Percentiles rank a stretch among this genome's conserved stretches.
phyloP scores from a whole-genome alignment of 164 flowering plant species.

The Tetrastigma voinierianum region DNA sequence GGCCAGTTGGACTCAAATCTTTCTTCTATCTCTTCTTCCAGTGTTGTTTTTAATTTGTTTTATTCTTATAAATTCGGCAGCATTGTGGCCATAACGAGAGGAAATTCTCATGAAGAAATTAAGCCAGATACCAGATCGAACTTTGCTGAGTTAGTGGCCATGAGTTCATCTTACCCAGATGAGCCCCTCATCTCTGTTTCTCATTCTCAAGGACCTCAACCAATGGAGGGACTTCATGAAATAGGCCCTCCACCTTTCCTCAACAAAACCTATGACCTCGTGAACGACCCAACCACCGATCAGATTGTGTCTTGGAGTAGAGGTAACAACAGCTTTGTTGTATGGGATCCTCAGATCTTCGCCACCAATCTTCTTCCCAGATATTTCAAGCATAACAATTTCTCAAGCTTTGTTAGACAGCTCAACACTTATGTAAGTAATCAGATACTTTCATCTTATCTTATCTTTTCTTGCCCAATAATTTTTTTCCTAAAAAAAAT shows the following conservation, averaged over 20 bases:
- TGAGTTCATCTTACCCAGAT: slow-evolving; percentile 15
- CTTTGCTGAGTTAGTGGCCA: slow-evolving; percentile 21
- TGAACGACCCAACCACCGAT: slow-evolving; percentile 56
- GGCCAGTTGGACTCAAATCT: no score
- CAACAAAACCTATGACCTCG: slow-evolving; percentile 61
- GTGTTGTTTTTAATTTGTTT: no score
- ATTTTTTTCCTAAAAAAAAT: neutral
- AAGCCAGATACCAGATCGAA: no score
- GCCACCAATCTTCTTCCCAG: slow-evolving; percentile 63
- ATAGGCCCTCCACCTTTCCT: slow-evolving; percentile 51
- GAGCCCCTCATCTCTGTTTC: slow-evolving; percentile 7
- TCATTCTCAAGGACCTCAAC: slow-evolving; percentile 39
- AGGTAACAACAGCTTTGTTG: slow-evolving; percentile 65
- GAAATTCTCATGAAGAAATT: no score
- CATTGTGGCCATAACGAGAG: no score
- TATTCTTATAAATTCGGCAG: no score
- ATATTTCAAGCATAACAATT: slow-evolving; percentile 84
- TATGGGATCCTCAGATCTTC: slow-evolving; percentile 69
- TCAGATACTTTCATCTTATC: neutral
- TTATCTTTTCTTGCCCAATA: neutral
- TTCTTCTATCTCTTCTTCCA: no score
- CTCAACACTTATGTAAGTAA: slow-evolving; percentile 79
- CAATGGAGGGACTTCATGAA: slow-evolving; percentile 54
- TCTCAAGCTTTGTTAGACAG: slow-evolving; percentile 88
- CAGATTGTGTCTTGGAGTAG: slow-evolving; percentile 69